phyloP scores from a whole-genome alignment of 768 basidiomycete genomes.

The Cystofilobasidium ferigula region DNA sequence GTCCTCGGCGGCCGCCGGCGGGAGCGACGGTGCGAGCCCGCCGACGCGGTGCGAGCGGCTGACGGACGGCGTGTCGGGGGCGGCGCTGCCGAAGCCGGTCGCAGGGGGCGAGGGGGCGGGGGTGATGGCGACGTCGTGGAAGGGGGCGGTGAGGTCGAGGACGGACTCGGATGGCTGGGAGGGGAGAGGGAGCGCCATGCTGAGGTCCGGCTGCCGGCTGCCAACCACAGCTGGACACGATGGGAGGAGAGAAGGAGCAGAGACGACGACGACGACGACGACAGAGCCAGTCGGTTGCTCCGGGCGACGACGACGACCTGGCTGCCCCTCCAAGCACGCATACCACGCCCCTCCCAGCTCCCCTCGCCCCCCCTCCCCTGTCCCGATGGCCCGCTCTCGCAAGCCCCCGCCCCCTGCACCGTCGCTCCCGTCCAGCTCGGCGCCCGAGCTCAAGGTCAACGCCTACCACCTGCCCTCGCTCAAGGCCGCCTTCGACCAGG shows the following conservation, averaged over 20 bases:
- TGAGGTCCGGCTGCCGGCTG: too few relatives aligned
- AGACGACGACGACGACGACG: too few relatives aligned
- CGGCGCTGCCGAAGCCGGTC: not conserved
- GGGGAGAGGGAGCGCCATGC: not conserved
- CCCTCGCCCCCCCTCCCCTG: too few relatives aligned
- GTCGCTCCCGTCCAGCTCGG: too few relatives aligned
- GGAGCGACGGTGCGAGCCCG: not conserved
- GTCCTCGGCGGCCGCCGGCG: not conserved
- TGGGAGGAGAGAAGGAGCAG: too few relatives aligned
- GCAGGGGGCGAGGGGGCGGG: not conserved
- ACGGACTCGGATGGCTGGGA: not conserved
- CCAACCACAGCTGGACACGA: too few relatives aligned
- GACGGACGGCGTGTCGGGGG: not conserved
- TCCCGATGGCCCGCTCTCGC: too few relatives aligned
- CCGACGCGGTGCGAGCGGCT: not conserved
- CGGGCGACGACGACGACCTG: too few relatives aligned
- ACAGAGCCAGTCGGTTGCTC: too few relatives aligned
- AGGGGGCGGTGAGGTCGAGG: not conserved
- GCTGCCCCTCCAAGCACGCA: too few relatives aligned
- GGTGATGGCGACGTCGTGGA: not conserved
- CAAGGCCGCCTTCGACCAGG: slow-evolving; percentile 1
- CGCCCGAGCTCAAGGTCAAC: not conserved
- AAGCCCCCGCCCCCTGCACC: too few relatives aligned
- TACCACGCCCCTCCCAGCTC: too few relatives aligned
- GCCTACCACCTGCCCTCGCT: not conserved